Evolutionary conservation across 208 protist genomes (phyloP), one percentile per base, ranked within the genome.

Genomic region (Porcisia hertigi): DNA sequence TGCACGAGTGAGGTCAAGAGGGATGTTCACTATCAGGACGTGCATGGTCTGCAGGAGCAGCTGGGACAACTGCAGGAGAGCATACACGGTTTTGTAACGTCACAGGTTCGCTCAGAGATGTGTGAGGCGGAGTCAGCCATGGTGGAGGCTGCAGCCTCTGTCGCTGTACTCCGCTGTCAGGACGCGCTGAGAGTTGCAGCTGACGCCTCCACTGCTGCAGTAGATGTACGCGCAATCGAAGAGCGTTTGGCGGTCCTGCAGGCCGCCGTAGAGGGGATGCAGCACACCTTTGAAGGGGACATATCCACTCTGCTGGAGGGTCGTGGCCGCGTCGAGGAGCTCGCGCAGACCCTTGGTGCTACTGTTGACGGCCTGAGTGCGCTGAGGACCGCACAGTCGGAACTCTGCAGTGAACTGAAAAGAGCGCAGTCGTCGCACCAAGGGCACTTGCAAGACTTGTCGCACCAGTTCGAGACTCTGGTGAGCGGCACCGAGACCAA

Each of bases 381-480:
- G 6, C 47, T 70, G 23, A 41, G 55, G n/a, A 25, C 11, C 8
- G 34, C 65, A 18, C 65, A 71, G n/a, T 63, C 20, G 30, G 41
- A 73, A 52, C 20, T 73, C 3, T 39, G 39, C 55, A 16, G 41
- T n/a, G 69, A 63, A 1, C 39, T 73, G 39, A 39, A 73, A 58
- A 34, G 39, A 18, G 41, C 36, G 25, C 34, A 30, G 25, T 73
- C 52, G 49, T 30, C 69, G 20, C 49, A 73, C 39, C 30, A 64
- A 41, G 52, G 18, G 52, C 54, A 63, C 39, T 55, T 49, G 34
- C 34, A 39, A 30, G 69, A 60, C 39, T 36, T 64, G 20, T n/a
- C 49, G 54, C 69, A 45, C 14, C 69, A 73, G 36, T 30, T 73
- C 25, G 54, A 73, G 69, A 58, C 47, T 41, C 12, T 59, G 25